phyloP scores from a whole-genome alignment of 768 basidiomycete species.

The Tricholoma sp. region DNA sequence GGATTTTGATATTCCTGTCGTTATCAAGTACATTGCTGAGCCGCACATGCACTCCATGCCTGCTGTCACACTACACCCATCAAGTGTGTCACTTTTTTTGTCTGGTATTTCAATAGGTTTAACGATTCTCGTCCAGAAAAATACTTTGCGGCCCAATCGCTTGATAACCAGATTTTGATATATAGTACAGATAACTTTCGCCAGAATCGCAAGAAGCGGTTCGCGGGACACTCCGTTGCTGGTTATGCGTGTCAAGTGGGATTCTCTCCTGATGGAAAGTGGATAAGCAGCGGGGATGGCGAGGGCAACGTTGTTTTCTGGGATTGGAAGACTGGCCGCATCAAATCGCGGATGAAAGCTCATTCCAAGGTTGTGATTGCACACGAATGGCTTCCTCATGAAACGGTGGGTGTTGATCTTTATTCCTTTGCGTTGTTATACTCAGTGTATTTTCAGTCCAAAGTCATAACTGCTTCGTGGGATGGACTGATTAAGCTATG shows the following conservation, averaged over 20 bases:
- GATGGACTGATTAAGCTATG: slow-evolving; percentile 97
- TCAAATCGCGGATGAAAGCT: slow-evolving; percentile 83
- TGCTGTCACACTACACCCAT: slow-evolving; percentile 92
- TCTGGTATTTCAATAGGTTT: neutral
- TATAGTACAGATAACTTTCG: slow-evolving; percentile 98
- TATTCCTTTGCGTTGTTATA: slow-evolving; percentile 23
- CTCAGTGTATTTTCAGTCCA: slow-evolving; percentile 54
- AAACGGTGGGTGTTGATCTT: slow-evolving; percentile 77
- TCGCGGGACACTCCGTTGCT: slow-evolving; percentile 94
- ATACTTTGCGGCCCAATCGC: slow-evolving; percentile 95
- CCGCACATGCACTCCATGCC: slow-evolving; percentile 99
- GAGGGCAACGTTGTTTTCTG: slow-evolving; percentile 96
- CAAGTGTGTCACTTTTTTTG: slow-evolving; percentile 55
- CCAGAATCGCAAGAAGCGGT: slow-evolving; percentile 97
- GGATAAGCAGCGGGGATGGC: slow-evolving; percentile 95
- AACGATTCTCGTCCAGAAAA: slow-evolving; percentile 49
- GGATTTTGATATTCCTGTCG: slow-evolving; percentile 99
- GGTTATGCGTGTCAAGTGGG: slow-evolving; percentile 97
- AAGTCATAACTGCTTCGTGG: slow-evolving; percentile 96
- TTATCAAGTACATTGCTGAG: slow-evolving; percentile 99
- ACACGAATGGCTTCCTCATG: slow-evolving; percentile 97
- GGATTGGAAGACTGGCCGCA: slow-evolving; percentile 99
- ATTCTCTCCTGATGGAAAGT: slow-evolving; percentile 97
- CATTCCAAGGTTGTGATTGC: slow-evolving; percentile 97
- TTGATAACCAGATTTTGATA: slow-evolving; percentile 97